These are phyloP conservation scores for Fistulina hepatica DNA, from an alignment of 1,284 basidiomycete genomes.

Conservation along the genomic window DNA sequence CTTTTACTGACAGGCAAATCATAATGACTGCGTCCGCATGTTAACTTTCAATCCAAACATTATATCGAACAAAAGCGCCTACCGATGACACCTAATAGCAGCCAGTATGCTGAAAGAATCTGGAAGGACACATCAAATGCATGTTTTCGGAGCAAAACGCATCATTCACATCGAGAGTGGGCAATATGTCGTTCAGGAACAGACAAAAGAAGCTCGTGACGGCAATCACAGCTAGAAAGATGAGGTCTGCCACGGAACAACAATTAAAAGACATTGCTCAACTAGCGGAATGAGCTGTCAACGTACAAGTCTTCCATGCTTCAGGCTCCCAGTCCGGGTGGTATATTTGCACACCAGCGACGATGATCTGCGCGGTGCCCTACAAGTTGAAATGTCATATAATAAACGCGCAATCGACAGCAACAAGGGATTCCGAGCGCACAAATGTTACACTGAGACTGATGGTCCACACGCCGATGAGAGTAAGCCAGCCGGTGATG, in stretches of 20 bases:
- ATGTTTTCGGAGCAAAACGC: not conserved
- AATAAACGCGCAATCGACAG: not conserved
- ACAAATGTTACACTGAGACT: conserved; percentile 44
- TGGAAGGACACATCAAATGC: conserved; percentile 14
- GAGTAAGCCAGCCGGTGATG: conserved; percentile 47
- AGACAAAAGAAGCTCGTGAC: conserved; percentile 34
- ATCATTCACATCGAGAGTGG: conserved; percentile 36
- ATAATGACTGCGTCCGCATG: conserved; percentile 30
- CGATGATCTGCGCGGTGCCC: conserved; percentile 41
- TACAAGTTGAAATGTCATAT: conserved; percentile 5
- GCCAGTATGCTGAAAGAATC: conserved; percentile 43
- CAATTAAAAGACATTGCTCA: not conserved
- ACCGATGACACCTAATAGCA: conserved; percentile 40
- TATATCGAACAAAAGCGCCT: not conserved
- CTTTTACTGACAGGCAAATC: conserved; percentile 37
- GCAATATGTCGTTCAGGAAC: conserved; percentile 36
- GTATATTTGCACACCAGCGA: conserved; percentile 40
- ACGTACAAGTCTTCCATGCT: conserved; percentile 42
- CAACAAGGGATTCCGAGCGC: conserved; percentile 12
- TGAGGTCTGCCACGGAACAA: conserved; percentile 28
- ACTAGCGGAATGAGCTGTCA: not conserved
- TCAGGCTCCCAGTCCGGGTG: conserved; percentile 37
- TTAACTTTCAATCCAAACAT: not conserved
- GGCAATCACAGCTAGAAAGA: conserved; percentile 37
- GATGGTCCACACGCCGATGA: conserved; percentile 46